phyloP scores from a whole-genome alignment of 1,284 basidiomycete species.

The Cryptococcus sp. region DNA sequence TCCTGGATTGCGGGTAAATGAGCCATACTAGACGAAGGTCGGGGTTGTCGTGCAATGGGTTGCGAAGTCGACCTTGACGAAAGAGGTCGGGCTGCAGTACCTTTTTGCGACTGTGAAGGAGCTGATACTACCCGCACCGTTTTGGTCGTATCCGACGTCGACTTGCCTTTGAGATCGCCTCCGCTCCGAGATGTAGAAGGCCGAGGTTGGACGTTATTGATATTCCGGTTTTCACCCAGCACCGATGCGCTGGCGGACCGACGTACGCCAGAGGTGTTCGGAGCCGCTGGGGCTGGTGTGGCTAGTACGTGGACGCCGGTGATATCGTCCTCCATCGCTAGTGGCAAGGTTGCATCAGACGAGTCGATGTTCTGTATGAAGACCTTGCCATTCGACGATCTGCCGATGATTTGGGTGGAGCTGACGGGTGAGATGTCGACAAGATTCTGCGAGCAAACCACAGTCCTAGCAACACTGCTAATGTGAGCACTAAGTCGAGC shows the following conservation, averaged over 20 bases:
- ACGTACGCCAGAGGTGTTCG: conserved; percentile 5
- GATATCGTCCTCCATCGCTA: neutral
- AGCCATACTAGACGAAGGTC: neutral
- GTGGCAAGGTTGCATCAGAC: neutral
- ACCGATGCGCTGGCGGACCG: neutral
- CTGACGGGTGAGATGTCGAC: too few species aligned
- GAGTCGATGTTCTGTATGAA: too few species aligned
- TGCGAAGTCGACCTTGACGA: neutral
- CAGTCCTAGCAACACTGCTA: too few species aligned
- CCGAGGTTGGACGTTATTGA: conserved; percentile 5
- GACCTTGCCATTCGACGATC: too few species aligned
- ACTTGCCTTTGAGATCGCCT: conserved; percentile 5
- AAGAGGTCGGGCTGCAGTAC: neutral
- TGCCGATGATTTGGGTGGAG: too few species aligned
- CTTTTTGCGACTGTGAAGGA: neutral
- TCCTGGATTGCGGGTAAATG: conserved; percentile 4
- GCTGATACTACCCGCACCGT: neutral
- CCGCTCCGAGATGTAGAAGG: neutral
- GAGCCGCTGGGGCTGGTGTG: conserved; percentile 1
- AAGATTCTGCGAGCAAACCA: too few species aligned
- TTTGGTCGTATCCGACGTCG: neutral
- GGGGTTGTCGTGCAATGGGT: neutral
- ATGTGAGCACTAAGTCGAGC: neutral
- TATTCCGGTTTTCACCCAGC: conserved; percentile 8
- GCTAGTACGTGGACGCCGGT: too few species aligned